Percentiles rank a stretch among this genome's conserved stretches.
Evolutionary conservation across 257 asterid genomes (phyloP).

Genomic region (Echites panduratus): DNA sequence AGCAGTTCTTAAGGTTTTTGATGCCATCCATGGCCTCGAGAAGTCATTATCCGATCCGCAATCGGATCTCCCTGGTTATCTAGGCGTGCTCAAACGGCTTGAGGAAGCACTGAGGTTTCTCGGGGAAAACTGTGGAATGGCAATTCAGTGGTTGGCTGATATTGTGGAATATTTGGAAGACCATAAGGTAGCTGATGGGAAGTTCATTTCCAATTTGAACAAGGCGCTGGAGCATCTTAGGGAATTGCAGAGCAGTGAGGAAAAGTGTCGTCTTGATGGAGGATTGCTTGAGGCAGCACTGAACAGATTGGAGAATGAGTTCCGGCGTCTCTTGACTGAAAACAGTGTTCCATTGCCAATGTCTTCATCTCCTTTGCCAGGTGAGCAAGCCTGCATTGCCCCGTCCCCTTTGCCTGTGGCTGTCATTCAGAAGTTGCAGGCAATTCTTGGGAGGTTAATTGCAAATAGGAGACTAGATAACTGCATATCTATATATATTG

Average conservation of each 20-base stretch:
- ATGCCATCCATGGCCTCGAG: slow-evolving; percentile 84
- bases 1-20: slow-evolving; percentile 90
- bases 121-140: slow-evolving; percentile 77
- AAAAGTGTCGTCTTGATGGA: slow-evolving; percentile 67
- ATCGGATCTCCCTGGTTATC: slow-evolving; percentile 55
- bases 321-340: slow-evolving; percentile 49
- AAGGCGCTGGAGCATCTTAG: slow-evolving; percentile 42
- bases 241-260: slow-evolving; percentile 54
- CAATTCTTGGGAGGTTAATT: slow-evolving; percentile 64
- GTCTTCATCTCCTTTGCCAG: slow-evolving; percentile 47
- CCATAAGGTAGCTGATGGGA: slow-evolving; percentile 64
- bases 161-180: slow-evolving; percentile 86
- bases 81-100: slow-evolving; percentile 70
- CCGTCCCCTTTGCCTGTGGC: slow-evolving; percentile 71
- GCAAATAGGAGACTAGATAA: slow-evolving; percentile 56
- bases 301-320: slow-evolving; percentile 64
- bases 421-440: slow-evolving; percentile 71
- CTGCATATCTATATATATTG: slow-evolving; percentile 67
- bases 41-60: slow-evolving; percentile 74
- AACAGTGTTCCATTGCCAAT: slow-evolving; percentile 60
- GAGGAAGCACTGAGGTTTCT: slow-evolving; percentile 69
- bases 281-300: slow-evolving; percentile 67
- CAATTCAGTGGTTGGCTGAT: slow-evolving; percentile 83
- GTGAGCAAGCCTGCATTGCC: slow-evolving; percentile 56
- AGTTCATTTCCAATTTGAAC: slow-evolving; percentile 56